Conservation (phyloP, 306 rosid species). For the Citrullus colocynthis region DNA sequence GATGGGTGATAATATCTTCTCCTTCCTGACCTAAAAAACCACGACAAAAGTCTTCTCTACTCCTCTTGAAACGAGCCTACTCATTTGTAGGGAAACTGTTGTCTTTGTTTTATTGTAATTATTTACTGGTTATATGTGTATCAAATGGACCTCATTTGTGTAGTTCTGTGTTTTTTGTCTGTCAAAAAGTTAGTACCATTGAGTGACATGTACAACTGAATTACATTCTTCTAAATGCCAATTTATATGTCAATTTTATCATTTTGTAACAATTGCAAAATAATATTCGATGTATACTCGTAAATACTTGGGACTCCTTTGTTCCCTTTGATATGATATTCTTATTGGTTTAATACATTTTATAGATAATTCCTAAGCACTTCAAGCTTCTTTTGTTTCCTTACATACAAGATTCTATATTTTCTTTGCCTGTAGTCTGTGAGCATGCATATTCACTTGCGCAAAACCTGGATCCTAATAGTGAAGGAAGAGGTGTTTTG, state of each 20-base stretch:
- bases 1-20: no score
- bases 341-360: background rate
- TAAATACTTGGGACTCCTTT: background rate
- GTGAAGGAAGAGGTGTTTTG: conserved; percentile 95
- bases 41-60: no score
- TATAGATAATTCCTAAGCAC: background rate
- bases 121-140: background rate
- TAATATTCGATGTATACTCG: background rate
- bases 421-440: conserved; percentile 51
- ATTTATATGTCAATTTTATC: no score
- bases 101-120: background rate
- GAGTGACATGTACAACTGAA: no score
- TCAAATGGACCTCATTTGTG: background rate
- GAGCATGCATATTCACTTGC: conserved; percentile 92
- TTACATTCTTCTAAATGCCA: no score
- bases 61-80: no score
- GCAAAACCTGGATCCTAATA: conserved; percentile 82
- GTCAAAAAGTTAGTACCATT: no score
- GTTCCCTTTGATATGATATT: background rate
- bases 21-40: no score
- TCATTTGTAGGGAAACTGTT: background rate
- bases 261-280: background rate
- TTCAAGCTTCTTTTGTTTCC: background rate
- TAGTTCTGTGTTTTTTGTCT: background rate
- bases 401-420: background rate